Evolutionary conservation across 805 yeast species (phyloP).

Genomic region (Komagataella pastoris): DNA sequence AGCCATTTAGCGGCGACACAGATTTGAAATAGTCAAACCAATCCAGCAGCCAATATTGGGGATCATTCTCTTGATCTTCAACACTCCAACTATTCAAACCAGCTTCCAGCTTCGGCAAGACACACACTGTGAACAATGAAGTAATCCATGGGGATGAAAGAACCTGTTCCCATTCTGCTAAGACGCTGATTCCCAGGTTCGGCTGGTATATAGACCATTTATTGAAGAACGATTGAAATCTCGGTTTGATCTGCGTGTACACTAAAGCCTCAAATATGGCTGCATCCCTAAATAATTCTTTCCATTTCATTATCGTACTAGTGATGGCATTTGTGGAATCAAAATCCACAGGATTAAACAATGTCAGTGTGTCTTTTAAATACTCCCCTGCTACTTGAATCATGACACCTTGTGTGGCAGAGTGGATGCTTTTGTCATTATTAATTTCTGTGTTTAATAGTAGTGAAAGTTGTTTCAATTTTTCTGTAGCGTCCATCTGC

Average conservation of each 20-base stretch:
- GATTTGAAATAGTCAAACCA: conserved; percentile 10
- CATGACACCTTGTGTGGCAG: conserved; percentile 2
- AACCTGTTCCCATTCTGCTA: conserved; percentile 27
- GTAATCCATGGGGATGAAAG: conserved; percentile 17
- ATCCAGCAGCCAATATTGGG: conserved; percentile 11
- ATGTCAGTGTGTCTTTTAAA: conserved; percentile 7
- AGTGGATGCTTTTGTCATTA: background rate
- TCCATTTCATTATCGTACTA: conserved; percentile 17
- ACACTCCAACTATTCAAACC: conserved; percentile 24
- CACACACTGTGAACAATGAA: conserved; percentile 14
- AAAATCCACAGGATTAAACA: conserved; percentile 25
- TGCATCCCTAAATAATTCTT: conserved; percentile 1
- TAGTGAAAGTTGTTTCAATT: background rate
- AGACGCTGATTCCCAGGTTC: conserved; percentile 20
- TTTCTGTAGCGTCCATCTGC: background rate
- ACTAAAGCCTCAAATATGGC: conserved; percentile 16
- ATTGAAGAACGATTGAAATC: conserved; percentile 12
- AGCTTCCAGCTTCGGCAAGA: conserved; percentile 23
- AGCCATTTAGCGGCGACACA: background rate
- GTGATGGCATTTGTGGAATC: conserved; percentile 14
- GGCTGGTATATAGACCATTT: conserved; percentile 27
- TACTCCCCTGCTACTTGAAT: conserved; percentile 11
- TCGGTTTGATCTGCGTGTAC: conserved; percentile 17
- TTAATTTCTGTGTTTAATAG: background rate
- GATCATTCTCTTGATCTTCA: background rate